Conservation (phyloP, 768 basidiomycete genomes). For the Crassisporium funariophilum region DNA sequence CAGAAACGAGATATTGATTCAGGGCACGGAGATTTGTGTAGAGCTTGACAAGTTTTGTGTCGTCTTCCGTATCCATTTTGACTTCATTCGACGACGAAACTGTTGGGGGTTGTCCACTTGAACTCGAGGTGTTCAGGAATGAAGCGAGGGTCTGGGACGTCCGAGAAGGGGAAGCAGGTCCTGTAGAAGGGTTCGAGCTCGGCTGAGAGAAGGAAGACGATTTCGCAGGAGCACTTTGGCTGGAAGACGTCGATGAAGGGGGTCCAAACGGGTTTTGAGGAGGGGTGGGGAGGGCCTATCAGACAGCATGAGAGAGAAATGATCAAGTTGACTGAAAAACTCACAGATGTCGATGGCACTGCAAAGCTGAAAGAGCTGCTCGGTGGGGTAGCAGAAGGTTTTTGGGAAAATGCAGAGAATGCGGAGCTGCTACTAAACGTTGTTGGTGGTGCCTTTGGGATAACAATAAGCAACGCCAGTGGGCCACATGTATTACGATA, state of each 20-base stretch:
- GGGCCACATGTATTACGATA: neutral
- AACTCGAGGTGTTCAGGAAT: constrained; percentile 32
- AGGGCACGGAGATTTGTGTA: constrained; percentile 75
- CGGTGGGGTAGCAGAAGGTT: no score
- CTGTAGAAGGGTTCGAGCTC: constrained; percentile 16
- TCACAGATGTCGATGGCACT: constrained; percentile 10
- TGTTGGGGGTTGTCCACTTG: constrained; percentile 15
- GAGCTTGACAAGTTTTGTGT: constrained; percentile 46
- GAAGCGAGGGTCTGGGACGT: constrained; percentile 58
- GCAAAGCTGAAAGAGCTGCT: no score
- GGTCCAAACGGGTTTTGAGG: constrained; percentile 9
- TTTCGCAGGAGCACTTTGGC: no score
- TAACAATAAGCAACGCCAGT: no score
- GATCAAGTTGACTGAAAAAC: constrained; percentile 25
- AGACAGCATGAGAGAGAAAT: no score
- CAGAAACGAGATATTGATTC: constrained; percentile 65
- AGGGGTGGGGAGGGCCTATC: constrained; percentile 22
- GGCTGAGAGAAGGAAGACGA: no score
- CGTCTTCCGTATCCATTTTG: constrained; percentile 19
- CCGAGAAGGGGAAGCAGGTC: constrained; percentile 39
- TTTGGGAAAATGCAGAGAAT: constrained; percentile 1
- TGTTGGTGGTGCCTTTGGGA: no score
- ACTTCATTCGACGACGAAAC: constrained; percentile 5
- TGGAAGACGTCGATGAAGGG: no score
- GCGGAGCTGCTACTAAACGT: neutral